Conservation (phyloP, 2,329 filamentous ascomycete species). For the Septoria linicola region DNA sequence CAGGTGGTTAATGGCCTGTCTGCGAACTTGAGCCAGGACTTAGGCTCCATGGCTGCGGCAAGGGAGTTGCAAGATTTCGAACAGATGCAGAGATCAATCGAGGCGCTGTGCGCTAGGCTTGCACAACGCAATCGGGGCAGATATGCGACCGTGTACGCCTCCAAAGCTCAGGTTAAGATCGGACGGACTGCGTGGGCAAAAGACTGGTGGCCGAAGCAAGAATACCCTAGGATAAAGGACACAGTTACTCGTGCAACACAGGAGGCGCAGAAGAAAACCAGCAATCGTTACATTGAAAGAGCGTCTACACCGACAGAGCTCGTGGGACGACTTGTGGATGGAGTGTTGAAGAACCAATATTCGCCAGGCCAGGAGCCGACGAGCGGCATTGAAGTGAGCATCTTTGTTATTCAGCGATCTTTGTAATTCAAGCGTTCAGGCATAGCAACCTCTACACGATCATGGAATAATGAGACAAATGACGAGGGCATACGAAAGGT, state of each 20-base stretch:
- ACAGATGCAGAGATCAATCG: constrained; percentile 29
- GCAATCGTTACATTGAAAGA: constrained; percentile 35
- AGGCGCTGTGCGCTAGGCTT: constrained; percentile 30
- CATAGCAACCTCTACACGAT: constrained; percentile 22
- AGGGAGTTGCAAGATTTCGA: constrained; percentile 57
- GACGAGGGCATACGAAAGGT: background rate
- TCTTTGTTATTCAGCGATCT: constrained; percentile 47
- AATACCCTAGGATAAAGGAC: constrained; percentile 58
- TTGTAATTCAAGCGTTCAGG: background rate
- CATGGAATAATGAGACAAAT: constrained; percentile 1
- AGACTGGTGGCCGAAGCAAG: constrained; percentile 65
- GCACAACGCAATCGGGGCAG: constrained; percentile 26
- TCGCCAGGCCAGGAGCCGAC: constrained; percentile 45
- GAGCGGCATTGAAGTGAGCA: constrained; percentile 48
- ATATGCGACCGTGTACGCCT: constrained; percentile 44
- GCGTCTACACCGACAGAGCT: constrained; percentile 51
- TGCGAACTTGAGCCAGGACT: constrained; percentile 54
- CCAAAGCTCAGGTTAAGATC: constrained; percentile 52
- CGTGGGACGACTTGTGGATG: constrained; percentile 59
- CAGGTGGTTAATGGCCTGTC: constrained; percentile 60
- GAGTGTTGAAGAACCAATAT: constrained; percentile 55
- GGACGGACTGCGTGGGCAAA: constrained; percentile 56
- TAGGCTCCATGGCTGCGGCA: constrained; percentile 57
- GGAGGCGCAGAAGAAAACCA: constrained; percentile 43
- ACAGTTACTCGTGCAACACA: constrained; percentile 48